Evolutionary conservation across 1,284 basidiomycete genomes (phyloP).

Genomic region (Cryptococcus sp.): DNA sequence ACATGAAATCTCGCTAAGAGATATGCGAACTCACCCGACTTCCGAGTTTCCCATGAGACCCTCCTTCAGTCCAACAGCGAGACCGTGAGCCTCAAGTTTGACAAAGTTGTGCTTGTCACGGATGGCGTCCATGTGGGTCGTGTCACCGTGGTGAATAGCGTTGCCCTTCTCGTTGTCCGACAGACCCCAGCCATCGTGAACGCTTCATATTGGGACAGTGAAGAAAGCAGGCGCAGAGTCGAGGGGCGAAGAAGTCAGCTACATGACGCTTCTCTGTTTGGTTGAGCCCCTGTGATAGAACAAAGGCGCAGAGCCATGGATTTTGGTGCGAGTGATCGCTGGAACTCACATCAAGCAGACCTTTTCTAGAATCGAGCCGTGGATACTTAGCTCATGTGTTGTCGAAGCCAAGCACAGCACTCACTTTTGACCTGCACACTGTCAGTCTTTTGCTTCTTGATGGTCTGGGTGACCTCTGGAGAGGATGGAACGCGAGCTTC

Average conservation of each 20-base stretch:
- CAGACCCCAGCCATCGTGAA: constrained; percentile 93
- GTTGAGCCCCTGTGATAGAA: too few relatives aligned
- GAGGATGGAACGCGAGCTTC: constrained; percentile 24
- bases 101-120: constrained; percentile 72
- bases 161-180: constrained; percentile 73
- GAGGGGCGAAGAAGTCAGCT: neutral
- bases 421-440: constrained; percentile 39
- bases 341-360: constrained; percentile 77
- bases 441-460: constrained; percentile 41
- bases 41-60: constrained; percentile 95
- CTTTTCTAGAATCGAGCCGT: constrained; percentile 60
- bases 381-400: neutral
- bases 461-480: constrained; percentile 24
- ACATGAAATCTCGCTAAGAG: neutral
- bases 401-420: constrained; percentile 4
- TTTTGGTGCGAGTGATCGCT: too few relatives aligned
- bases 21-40: constrained; percentile 66
- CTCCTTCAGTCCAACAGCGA: constrained; percentile 82
- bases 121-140: constrained; percentile 84
- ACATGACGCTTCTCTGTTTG: neutral
- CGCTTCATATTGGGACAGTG: constrained; percentile 56
- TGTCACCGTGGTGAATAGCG: constrained; percentile 77
- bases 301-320: too few relatives aligned
- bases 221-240: neutral
- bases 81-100: constrained; percentile 75